phyloP scores from a whole-genome alignment of 495 filamentous ascomycete genomes.

The Lasiosphaeria ovina region DNA sequence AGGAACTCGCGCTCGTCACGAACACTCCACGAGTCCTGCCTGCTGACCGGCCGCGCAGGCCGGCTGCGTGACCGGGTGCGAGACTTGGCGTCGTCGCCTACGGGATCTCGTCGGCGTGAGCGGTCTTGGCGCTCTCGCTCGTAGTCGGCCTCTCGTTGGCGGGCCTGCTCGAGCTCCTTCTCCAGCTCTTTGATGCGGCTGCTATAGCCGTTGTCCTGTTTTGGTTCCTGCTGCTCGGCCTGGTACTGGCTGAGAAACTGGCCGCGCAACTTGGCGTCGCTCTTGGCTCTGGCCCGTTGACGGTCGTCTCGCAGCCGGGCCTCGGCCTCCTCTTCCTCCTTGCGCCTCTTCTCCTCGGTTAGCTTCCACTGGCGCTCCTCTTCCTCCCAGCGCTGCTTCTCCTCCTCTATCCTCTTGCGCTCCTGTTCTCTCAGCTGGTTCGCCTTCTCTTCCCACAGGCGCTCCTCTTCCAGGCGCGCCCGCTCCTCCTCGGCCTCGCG shows the following conservation, averaged over 20 bases:
- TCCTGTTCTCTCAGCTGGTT: constrained; percentile 66
- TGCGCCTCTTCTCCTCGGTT: constrained; percentile 71
- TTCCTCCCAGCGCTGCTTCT: constrained; percentile 79
- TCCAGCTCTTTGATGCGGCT: constrained; percentile 77
- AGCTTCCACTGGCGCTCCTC: constrained; percentile 79
- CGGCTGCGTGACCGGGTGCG: constrained; percentile 41
- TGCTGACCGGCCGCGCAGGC: constrained; percentile 50
- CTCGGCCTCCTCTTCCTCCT: constrained; percentile 72
- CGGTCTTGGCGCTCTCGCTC: constrained; percentile 73
- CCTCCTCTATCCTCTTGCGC: constrained; percentile 64
- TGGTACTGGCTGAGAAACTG: constrained; percentile 88
- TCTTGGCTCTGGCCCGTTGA: constrained; percentile 55
- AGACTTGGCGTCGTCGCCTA: constrained; percentile 41
- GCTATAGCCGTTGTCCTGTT: constrained; percentile 37
- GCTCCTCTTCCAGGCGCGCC: constrained; percentile 66
- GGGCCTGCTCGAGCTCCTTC: constrained; percentile 77
- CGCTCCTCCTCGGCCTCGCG: constrained; percentile 69
- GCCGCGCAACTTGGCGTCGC: constrained; percentile 68
- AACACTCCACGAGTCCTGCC: constrained; percentile 63
- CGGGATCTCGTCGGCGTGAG: constrained; percentile 26
- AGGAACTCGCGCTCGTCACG: constrained; percentile 74
- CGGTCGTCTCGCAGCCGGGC: constrained; percentile 65
- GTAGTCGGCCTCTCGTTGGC: constrained; percentile 82
- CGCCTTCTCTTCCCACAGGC: constrained; percentile 78
- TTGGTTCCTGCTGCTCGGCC: constrained; percentile 49